Conservation (phyloP, 129 eudicot genomes). For the Glebionis coronaria region DNA sequence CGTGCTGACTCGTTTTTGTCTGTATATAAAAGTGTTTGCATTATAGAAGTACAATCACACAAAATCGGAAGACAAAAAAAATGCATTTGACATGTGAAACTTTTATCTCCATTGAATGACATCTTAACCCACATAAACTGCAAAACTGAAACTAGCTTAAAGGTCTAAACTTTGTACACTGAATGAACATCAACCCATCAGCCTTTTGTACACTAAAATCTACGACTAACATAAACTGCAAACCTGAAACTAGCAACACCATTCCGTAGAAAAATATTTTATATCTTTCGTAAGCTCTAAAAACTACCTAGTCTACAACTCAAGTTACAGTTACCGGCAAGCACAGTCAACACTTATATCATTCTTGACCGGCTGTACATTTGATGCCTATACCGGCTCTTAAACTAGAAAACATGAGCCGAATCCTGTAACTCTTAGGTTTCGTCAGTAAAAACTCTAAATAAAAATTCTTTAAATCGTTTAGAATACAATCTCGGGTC, state of each 20-base stretch:
- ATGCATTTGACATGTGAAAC: too few relatives aligned
- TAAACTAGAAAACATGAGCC: constrained; percentile 16
- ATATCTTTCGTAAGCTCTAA: constrained; percentile 22
- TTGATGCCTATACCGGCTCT: constrained; percentile 25
- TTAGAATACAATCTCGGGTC: constrained; percentile 70
- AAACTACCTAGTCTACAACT: constrained; percentile 32
- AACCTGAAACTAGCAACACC: constrained; percentile 11
- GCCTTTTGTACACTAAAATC: not conserved
- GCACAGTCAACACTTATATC: constrained; percentile 14
- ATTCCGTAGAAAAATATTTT: not conserved
- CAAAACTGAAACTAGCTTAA: too few relatives aligned
- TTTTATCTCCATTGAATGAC: too few relatives aligned
- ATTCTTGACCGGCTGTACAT: constrained; percentile 24
- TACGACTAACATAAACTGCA: constrained; percentile 2
- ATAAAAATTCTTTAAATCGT: constrained; percentile 71
- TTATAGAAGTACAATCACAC: too few relatives aligned
- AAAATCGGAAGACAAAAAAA: too few relatives aligned
- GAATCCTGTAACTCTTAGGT: constrained; percentile 23
- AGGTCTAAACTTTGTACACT: too few relatives aligned
- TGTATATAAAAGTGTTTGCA: too few relatives aligned
- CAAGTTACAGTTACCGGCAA: constrained; percentile 14
- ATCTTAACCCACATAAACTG: too few relatives aligned
- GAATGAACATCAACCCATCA: too few relatives aligned
- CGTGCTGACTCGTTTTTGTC: too few relatives aligned
- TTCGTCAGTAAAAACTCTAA: constrained; percentile 61